These are phyloP conservation scores for Cercospora beticola DNA, from an alignment of 2,329 filamentous ascomycete species.

Conservation along the genomic window DNA sequence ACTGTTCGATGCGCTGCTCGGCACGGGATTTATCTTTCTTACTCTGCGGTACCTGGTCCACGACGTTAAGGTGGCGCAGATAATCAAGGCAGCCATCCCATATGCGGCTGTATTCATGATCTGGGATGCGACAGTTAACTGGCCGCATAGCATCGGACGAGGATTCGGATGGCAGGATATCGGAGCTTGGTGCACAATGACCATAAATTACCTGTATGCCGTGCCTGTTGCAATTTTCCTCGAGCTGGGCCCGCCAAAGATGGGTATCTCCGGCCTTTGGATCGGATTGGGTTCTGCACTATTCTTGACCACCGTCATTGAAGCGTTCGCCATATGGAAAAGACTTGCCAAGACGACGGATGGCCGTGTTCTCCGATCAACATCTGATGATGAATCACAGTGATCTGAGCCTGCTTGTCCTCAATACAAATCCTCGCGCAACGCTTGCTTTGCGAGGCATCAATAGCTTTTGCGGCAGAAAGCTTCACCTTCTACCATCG, in stretches of 20 bases:
- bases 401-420: not conserved
- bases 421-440: not conserved
- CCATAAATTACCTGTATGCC: constrained; percentile 42
- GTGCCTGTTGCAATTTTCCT: constrained; percentile 40
- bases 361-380: not conserved
- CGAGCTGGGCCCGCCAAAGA: constrained; percentile 38
- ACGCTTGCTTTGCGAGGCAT: not conserved
- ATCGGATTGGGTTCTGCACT: constrained; percentile 34
- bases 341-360: constrained; percentile 13
- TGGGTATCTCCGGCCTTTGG: constrained; percentile 42
- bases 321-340: constrained; percentile 15
- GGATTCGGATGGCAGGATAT: constrained; percentile 42
- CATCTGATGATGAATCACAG: not conserved
- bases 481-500: not conserved
- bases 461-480: not conserved
- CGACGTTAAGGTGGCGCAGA: constrained; percentile 39
- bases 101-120: constrained; percentile 42
- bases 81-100: constrained; percentile 39
- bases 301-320: constrained; percentile 3
- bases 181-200: constrained; percentile 40
- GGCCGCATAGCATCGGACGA: constrained; percentile 41
- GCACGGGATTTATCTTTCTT: constrained; percentile 34
- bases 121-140: constrained; percentile 40
- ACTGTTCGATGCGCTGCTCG: constrained; percentile 37
- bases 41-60: constrained; percentile 39